Percentiles rank a stretch among this genome's conserved stretches.
Evolutionary conservation across 129 eudicot species (phyloP).

Genomic region (Artemisia tridentata): DNA sequence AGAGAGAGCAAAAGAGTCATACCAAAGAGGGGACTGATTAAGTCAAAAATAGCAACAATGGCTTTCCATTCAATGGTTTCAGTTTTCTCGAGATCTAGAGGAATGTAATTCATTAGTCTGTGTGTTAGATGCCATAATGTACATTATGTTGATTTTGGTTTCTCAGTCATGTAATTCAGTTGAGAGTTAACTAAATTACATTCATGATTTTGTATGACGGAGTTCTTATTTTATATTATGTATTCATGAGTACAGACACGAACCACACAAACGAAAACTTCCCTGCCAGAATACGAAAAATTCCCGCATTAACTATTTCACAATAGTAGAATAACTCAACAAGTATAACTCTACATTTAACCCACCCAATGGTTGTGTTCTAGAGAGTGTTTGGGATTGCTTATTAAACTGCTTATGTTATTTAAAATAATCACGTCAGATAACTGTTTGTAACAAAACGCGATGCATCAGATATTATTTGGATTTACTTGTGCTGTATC

Average conservation of each 20-base stretch:
- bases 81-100: constrained; percentile 35
- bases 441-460: too few relatives aligned
- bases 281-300: neutral
- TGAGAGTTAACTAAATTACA: constrained; percentile 2
- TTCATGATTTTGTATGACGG: constrained; percentile 13
- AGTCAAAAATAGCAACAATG: constrained; percentile 51
- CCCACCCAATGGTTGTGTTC: too few relatives aligned
- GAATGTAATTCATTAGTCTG: neutral
- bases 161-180: constrained; percentile 4
- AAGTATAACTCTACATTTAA: too few relatives aligned
- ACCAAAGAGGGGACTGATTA: constrained; percentile 61
- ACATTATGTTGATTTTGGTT: constrained; percentile 20
- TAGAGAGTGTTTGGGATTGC: too few relatives aligned
- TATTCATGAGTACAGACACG: neutral
- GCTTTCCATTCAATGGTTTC: constrained; percentile 52
- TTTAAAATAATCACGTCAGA: too few relatives aligned
- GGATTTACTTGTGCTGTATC: too few relatives aligned
- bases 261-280: neutral
- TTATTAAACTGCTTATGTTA: too few relatives aligned
- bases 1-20: constrained; percentile 36
- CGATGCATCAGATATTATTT: too few relatives aligned
- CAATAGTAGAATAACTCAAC: too few relatives aligned
- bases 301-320: too few relatives aligned
- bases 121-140: constrained; percentile 10
- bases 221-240: neutral